phyloP scores from a whole-genome alignment of 305 asterid species.

The Fraxinus greggii region DNA sequence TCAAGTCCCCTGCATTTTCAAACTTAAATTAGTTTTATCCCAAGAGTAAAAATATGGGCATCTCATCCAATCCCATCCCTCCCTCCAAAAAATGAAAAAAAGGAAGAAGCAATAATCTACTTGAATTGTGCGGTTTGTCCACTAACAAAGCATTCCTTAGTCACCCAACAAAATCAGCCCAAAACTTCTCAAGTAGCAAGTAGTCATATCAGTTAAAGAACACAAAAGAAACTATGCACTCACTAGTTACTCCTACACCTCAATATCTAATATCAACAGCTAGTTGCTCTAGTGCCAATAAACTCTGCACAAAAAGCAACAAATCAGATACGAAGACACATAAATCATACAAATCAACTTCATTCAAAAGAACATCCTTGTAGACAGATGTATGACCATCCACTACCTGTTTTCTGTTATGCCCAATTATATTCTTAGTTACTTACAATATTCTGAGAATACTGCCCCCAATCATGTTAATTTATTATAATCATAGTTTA shows the following conservation, averaged over 20 bases:
- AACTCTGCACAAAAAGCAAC: background rate
- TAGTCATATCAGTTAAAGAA: background rate
- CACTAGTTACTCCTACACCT: background rate
- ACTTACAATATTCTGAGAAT: background rate
- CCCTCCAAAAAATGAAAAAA: background rate
- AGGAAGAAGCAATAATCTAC: background rate
- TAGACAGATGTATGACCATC: background rate
- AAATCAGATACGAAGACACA: background rate
- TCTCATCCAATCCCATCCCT: background rate
- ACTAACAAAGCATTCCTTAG: background rate
- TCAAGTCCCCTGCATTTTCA: background rate
- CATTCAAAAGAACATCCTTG: background rate
- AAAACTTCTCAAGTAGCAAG: background rate
- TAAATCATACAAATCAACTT: background rate
- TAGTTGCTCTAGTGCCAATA: background rate
- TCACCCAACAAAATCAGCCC: background rate
- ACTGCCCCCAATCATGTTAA: background rate
- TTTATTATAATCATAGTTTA: background rate
- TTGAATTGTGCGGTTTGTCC: background rate
- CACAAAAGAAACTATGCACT: background rate
- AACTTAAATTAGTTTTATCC: background rate
- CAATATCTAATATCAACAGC: background rate
- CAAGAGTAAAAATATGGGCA: background rate
- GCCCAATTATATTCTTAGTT: background rate
- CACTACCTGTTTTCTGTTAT: background rate